Evolutionary conservation across 2,329 filamentous ascomycete genomes (phyloP).

Genomic region (Raffaelea albimanens): DNA sequence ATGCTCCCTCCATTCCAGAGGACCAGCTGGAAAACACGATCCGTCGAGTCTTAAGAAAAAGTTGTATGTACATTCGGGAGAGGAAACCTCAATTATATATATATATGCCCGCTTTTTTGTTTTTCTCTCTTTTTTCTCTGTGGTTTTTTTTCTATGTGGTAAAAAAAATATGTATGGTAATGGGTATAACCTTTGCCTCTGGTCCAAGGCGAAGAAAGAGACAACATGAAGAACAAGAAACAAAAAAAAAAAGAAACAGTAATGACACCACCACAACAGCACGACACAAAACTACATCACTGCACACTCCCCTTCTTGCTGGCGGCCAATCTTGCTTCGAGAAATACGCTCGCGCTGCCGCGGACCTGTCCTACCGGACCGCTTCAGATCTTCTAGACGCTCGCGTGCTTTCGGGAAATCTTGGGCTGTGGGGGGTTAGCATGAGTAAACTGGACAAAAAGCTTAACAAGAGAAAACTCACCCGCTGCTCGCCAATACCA

Average conservation of each 20-base stretch:
- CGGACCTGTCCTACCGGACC: conserved; percentile 60
- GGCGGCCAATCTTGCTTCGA: conserved; percentile 69
- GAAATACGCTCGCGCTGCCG: conserved; percentile 72
- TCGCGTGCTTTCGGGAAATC: conserved; percentile 91
- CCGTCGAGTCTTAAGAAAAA: too few species aligned
- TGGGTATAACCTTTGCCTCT: too few species aligned
- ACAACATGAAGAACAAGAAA: too few species aligned
- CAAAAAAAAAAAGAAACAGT: too few species aligned
- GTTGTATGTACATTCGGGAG: too few species aligned
- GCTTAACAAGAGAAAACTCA: conserved; percentile 43
- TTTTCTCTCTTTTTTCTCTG: too few species aligned
- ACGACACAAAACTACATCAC: neutral
- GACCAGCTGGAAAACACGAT: neutral
- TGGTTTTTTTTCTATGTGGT: too few species aligned
- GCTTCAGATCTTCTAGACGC: conserved; percentile 83
- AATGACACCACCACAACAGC: neutral
- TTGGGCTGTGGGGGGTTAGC: conserved; percentile 52
- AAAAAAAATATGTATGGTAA: too few species aligned
- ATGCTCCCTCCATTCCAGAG: neutral
- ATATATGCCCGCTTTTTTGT: too few species aligned
- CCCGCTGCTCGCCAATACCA: conserved; percentile 98
- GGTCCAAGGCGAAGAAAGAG: too few species aligned
- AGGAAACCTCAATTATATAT: too few species aligned
- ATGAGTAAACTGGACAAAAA: conserved; percentile 28
- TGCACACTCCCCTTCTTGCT: conserved; percentile 80